Percentiles rank a stretch among this genome's conserved stretches.
phyloP scores from a whole-genome alignment of 441 rosid genomes.

The Aquilaria agallochum region DNA sequence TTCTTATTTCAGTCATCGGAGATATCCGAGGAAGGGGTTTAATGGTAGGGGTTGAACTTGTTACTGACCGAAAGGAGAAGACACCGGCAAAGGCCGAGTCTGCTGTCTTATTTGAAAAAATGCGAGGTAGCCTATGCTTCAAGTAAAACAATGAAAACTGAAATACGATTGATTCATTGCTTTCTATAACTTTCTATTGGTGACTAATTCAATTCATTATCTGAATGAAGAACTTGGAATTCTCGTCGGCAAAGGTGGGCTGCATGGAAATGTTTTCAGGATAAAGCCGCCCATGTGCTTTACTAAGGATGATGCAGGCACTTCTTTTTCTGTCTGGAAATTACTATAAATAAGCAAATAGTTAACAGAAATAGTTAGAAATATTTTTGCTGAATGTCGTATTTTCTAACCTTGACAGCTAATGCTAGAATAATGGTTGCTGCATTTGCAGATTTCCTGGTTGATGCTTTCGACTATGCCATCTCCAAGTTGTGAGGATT shows the following conservation, averaged over 20 bases:
- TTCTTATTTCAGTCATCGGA: slow-evolving; percentile 60
- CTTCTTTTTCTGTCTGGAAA: background rate
- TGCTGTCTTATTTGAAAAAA: slow-evolving; percentile 65
- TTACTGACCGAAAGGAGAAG: slow-evolving; percentile 66
- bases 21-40: slow-evolving; percentile 89
- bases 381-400: background rate
- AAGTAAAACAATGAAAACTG: background rate
- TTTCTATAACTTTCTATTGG: background rate
- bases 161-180: background rate
- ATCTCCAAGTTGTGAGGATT: slow-evolving; percentile 57
- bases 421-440: background rate
- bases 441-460: slow-evolving; percentile 68
- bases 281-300: slow-evolving; percentile 96
- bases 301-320: slow-evolving; percentile 89
- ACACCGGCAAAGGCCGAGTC: slow-evolving; percentile 90
- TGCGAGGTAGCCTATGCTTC: slow-evolving; percentile 47
- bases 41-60: slow-evolving; percentile 83
- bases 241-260: slow-evolving; percentile 91
- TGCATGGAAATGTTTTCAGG: slow-evolving; percentile 83
- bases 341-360: too few species aligned
- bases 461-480: slow-evolving; percentile 78
- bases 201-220: slow-evolving; percentile 6
- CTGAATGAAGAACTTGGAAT: slow-evolving; percentile 59
- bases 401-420: background rate
- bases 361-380: too few species aligned